A percentile compares a stretch with the other conserved stretches of the same genome.
phyloP scores from a whole-genome alignment of 202 grass and related monocot species.

The Musa balbisiana region DNA sequence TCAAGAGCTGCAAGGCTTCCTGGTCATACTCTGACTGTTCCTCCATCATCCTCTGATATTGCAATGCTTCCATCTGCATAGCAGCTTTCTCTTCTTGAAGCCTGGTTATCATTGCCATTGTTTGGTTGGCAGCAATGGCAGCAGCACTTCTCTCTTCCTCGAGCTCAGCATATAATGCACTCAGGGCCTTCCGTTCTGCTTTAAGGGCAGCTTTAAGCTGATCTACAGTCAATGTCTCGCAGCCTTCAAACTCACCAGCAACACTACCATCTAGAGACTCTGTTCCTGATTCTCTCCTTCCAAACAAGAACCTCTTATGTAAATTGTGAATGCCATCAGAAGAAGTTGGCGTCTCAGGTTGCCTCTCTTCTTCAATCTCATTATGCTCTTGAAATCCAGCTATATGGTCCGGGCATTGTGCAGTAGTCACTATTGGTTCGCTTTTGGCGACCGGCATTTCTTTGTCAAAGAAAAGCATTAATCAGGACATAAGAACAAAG shows the following conservation, averaged over 20 bases:
- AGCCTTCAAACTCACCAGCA: conserved; percentile 41
- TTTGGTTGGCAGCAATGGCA: conserved; percentile 78
- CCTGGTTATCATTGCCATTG: conserved; percentile 98
- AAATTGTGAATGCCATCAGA: conserved; percentile 36
- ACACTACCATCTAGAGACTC: conserved; percentile 50
- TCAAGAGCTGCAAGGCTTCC: conserved; percentile 69
- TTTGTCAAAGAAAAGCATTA: background rate
- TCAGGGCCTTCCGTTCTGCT: conserved; percentile 51
- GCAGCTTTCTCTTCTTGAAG: conserved; percentile 97
- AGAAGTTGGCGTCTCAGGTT: conserved; percentile 32
- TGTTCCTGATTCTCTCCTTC: conserved; percentile 31
- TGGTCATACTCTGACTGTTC: conserved; percentile 94
- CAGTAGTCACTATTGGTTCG: background rate
- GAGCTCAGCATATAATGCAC: conserved; percentile 57
- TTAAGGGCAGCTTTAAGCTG: conserved; percentile 62
- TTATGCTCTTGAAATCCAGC: conserved; percentile 20
- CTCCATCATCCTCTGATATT: conserved; percentile 93
- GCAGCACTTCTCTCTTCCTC: conserved; percentile 86
- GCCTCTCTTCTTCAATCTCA: conserved; percentile 37
- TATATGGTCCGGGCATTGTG: conserved; percentile 14
- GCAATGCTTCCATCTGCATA: conserved; percentile 97
- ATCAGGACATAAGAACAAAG: background rate
- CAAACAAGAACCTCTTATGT: conserved; percentile 37
- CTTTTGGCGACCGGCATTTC: conserved; percentile 3
- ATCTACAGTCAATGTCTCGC: conserved; percentile 39